Percentiles rank a stretch among this genome's conserved stretches.
phyloP scores from a whole-genome alignment of 257 asterid species.

The Solanum gandarillasii region DNA sequence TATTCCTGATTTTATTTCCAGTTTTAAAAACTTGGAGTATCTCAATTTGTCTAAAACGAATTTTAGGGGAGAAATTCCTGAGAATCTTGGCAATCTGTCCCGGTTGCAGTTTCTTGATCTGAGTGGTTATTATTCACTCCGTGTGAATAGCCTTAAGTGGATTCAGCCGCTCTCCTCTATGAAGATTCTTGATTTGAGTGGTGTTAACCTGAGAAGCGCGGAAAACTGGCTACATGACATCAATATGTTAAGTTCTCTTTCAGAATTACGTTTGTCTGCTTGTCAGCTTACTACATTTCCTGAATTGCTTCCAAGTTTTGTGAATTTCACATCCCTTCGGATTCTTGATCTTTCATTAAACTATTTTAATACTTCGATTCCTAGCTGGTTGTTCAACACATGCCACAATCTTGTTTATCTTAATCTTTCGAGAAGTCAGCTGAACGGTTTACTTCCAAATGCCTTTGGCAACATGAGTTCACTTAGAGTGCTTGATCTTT shows the following conservation, averaged over 20 bases:
- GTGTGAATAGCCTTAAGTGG: not conserved
- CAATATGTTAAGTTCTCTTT: not conserved
- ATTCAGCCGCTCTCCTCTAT: not conserved
- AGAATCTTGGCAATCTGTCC: not conserved
- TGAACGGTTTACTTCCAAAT: not conserved
- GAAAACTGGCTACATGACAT: not conserved
- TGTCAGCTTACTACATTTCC: not conserved
- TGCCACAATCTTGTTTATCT: not conserved
- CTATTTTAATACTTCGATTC: not conserved
- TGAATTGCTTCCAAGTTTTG: not conserved
- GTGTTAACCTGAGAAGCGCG: not conserved
- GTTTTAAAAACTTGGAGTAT: not conserved
- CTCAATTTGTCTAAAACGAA: not conserved
- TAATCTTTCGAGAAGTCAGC: not conserved
- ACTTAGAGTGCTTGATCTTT: not conserved
- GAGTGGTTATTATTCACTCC: not conserved
- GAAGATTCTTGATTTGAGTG: not conserved
- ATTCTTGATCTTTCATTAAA: not conserved
- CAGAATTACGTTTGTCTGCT: not conserved
- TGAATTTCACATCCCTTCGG: not conserved
- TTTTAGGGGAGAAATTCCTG: not conserved
- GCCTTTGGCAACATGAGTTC: not conserved
- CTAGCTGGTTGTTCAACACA: not conserved
- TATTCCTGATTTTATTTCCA: not conserved
- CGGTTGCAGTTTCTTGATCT: not conserved